Conservation (phyloP, 345 rosid species). For the Eucalyptus microcorys region DNA sequence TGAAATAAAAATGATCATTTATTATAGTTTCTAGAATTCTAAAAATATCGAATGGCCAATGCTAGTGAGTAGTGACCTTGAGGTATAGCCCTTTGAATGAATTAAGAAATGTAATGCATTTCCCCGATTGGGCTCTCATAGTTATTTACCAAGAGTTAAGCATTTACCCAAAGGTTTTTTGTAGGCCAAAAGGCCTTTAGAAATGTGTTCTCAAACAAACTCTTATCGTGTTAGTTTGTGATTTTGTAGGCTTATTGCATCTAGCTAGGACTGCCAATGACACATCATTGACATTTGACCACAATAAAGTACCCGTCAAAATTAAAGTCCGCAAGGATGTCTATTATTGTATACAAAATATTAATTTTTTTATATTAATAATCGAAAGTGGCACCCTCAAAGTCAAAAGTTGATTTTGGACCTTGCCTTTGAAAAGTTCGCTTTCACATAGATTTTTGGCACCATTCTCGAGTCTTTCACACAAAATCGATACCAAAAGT, state of each 20-base stretch:
- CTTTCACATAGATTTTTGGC: neutral
- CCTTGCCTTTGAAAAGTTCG: neutral
- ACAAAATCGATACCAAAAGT: neutral
- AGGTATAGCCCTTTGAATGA: neutral
- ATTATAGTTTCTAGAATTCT: neutral
- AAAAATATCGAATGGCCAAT: neutral
- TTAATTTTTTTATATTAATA: neutral
- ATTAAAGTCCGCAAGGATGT: neutral
- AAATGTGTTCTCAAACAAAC: neutral
- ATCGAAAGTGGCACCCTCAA: neutral
- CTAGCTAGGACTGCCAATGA: neutral
- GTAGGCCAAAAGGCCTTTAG: neutral
- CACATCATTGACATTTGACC: neutral
- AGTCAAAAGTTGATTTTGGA: neutral
- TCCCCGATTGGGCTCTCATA: neutral
- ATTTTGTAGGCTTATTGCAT: neutral
- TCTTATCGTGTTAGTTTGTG: neutral
- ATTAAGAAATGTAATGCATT: neutral
- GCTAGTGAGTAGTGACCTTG: neutral
- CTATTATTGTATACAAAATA: neutral
- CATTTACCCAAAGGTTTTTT: neutral
- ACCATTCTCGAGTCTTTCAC: neutral
- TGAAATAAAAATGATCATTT: neutral
- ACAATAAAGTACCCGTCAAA: neutral
- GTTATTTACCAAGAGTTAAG: neutral